A percentile compares a stretch with the other conserved stretches of the same genome.
These are phyloP conservation scores for Chlorencoelia australis DNA, from an alignment of 2,329 filamentous ascomycete species.

Conservation along the genomic window DNA sequence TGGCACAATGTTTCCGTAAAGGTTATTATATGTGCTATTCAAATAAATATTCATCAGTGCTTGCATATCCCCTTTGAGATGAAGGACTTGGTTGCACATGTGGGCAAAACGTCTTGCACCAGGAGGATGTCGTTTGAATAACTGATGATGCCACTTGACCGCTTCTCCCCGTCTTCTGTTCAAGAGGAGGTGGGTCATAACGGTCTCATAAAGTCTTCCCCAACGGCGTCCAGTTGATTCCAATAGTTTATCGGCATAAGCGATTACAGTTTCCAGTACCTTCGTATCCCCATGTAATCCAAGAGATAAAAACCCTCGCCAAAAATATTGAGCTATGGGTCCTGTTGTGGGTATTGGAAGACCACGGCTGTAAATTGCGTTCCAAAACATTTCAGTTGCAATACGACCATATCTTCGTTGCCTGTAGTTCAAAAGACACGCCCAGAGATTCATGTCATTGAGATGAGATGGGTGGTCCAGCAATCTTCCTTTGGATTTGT, in stretches of 20 bases:
- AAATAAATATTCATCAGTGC: conserved; percentile 34
- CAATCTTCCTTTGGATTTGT: conserved; percentile 14
- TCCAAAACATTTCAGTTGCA: conserved; percentile 36
- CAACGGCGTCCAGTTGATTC: conserved; percentile 28
- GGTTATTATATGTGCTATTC: conserved; percentile 27
- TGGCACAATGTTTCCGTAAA: conserved; percentile 35
- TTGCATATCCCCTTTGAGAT: conserved; percentile 21
- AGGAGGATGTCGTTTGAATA: conserved; percentile 19
- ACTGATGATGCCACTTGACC: conserved; percentile 22
- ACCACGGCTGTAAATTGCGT: conserved; percentile 27
- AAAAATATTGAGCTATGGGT: conserved; percentile 32
- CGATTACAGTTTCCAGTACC: conserved; percentile 29
- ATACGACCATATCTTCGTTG: conserved; percentile 31
- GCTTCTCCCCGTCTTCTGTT: conserved; percentile 12
- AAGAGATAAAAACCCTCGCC: conserved; percentile 34
- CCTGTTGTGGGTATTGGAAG: conserved; percentile 32
- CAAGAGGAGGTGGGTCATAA: conserved; percentile 33
- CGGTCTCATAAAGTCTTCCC: conserved; percentile 31
- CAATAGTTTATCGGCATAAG: conserved; percentile 33
- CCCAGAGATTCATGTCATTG: conserved; percentile 30
- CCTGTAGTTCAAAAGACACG: conserved; percentile 30
- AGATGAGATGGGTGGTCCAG: conserved; percentile 24
- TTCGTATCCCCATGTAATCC: conserved; percentile 23
- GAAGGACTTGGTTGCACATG: conserved; percentile 24
- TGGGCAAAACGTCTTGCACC: conserved; percentile 29